These are phyloP conservation scores for Nephelium lappaceum DNA, from an alignment of 345 rosid genomes.

Conservation along the genomic window DNA sequence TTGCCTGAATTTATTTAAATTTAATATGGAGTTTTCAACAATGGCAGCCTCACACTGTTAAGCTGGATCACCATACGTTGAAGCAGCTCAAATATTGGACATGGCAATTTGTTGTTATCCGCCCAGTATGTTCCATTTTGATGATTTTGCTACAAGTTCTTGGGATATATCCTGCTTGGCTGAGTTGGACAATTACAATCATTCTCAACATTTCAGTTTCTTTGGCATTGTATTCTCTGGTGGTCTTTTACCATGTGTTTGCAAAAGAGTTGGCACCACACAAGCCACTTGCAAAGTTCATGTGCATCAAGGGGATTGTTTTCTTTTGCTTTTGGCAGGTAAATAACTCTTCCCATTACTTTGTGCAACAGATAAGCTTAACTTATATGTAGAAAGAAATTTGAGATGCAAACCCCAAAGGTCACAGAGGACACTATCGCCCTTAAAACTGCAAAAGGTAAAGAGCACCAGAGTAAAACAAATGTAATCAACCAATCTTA, in stretches of 20 bases:
- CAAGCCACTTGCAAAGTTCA: slow-evolving; percentile 91
- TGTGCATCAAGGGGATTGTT: slow-evolving; percentile 98
- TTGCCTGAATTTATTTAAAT: background rate
- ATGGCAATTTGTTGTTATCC: slow-evolving; percentile 90
- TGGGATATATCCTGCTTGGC: slow-evolving; percentile 79
- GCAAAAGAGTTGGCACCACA: slow-evolving; percentile 94
- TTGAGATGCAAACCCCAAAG: background rate
- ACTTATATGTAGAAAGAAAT: background rate
- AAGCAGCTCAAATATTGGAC: slow-evolving; percentile 91
- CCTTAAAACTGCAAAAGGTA: background rate
- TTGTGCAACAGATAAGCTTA: background rate
- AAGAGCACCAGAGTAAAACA: background rate
- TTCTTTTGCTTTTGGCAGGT: slow-evolving; percentile 99
- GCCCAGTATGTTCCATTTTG: slow-evolving; percentile 82
- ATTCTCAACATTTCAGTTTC: slow-evolving; percentile 87
- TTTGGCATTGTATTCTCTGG: slow-evolving; percentile 85
- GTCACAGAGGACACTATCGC: background rate
- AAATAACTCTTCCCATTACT: slow-evolving; percentile 9
- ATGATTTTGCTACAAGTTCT: slow-evolving; percentile 75
- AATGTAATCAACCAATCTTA: background rate
- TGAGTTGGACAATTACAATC: slow-evolving; percentile 95
- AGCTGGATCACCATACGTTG: slow-evolving; percentile 66
- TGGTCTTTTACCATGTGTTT: slow-evolving; percentile 87
- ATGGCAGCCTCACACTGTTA: slow-evolving; percentile 76
- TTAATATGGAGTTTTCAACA: slow-evolving; percentile 12